Percentiles rank a stretch among this genome's conserved stretches.
Conservation (phyloP, 2,329 filamentous ascomycete species). For the Sarocladium brachiariae region DNA sequence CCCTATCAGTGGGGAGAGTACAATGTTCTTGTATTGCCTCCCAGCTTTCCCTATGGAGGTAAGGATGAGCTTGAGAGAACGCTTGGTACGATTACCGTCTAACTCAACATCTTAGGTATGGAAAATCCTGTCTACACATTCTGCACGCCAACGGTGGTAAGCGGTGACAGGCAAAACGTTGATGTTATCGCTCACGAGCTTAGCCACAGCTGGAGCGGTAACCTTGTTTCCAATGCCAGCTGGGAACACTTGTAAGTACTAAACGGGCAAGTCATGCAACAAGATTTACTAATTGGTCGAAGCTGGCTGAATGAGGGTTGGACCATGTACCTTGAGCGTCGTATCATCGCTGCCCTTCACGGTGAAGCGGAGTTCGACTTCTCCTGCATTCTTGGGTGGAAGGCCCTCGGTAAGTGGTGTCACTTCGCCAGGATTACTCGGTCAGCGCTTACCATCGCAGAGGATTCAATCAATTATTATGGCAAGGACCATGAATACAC, state of each 20-base stretch:
- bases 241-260: conserved; percentile 69
- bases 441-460: conserved; percentile 25
- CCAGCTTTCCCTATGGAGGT: conserved; percentile 83
- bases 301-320: conserved; percentile 74
- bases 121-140: conserved; percentile 95
- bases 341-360: conserved; percentile 70
- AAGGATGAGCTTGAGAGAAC: conserved; percentile 23
- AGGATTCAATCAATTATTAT: conserved; percentile 71
- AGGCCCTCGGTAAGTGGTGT: conserved; percentile 54
- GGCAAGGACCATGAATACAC: conserved; percentile 88
- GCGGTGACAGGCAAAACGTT: conserved; percentile 82
- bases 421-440: neutral
- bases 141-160: conserved; percentile 90
- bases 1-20: conserved; percentile 90
- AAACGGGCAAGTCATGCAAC: too few relatives aligned
- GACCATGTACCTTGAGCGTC: conserved; percentile 90
- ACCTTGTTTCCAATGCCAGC: conserved; percentile 69
- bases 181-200: conserved; percentile 92
- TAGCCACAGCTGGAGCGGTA: conserved; percentile 78
- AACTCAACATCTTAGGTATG: conserved; percentile 47
- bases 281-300: conserved; percentile 12
- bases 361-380: conserved; percentile 86
- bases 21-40: conserved; percentile 84
- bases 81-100: neutral
- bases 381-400: conserved; percentile 94